phyloP scores from a whole-genome alignment of 2,329 filamentous ascomycete genomes.

The Microsporum ferrugineum region DNA sequence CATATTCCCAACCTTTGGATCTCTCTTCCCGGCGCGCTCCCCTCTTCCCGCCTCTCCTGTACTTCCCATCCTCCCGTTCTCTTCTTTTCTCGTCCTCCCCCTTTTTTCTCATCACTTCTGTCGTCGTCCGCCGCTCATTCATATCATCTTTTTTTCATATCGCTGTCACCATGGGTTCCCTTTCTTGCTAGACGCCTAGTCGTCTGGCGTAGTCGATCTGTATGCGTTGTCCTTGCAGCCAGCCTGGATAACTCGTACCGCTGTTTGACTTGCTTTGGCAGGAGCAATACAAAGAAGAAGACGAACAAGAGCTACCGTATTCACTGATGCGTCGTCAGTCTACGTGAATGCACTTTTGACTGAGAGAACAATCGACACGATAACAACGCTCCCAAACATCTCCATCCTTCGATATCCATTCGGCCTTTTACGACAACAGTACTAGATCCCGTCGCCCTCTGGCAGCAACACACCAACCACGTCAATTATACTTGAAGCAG shows the following conservation, averaged over 20 bases:
- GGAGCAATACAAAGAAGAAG: conserved; percentile 14
- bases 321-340: not conserved
- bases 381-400: not conserved
- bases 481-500: not conserved
- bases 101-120: conserved; percentile 6
- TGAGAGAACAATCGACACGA: not conserved
- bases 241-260: conserved; percentile 35
- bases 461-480: not conserved
- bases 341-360: not conserved
- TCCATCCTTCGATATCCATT: too few species aligned
- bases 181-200: conserved; percentile 33
- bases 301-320: not conserved
- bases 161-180: conserved; percentile 13
- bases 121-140: not conserved
- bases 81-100: conserved; percentile 8
- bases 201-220: conserved; percentile 35
- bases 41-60: conserved; percentile 8
- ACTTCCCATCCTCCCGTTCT: conserved; percentile 6
- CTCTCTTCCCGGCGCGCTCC: conserved; percentile 9
- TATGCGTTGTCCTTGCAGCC: conserved; percentile 35
- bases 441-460: not conserved
- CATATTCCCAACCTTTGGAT: conserved; percentile 11
- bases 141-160: not conserved
- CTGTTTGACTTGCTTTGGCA: conserved; percentile 34
- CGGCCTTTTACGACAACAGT: not conserved